Evolutionary conservation across 192 early-diverging fungal genomes (phyloP).

Genomic region (Gigaspora rosea): DNA sequence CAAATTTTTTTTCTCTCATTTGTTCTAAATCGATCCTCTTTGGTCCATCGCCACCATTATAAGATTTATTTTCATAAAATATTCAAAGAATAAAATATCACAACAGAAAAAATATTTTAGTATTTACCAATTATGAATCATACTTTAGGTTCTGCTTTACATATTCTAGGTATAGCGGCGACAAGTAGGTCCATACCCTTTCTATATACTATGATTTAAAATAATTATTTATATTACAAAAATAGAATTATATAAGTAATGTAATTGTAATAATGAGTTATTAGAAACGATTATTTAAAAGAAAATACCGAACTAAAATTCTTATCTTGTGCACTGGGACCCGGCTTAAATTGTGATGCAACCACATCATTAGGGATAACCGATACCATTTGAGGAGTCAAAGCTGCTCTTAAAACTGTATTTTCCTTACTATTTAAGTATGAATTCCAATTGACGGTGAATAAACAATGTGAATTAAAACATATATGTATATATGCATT

Average conservation of each 20-base stretch:
- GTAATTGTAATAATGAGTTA: background rate
- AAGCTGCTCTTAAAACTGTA: slow-evolving; percentile 90
- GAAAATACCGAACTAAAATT: slow-evolving; percentile 61
- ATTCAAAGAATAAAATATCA: background rate
- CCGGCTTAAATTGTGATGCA: slow-evolving; percentile 86
- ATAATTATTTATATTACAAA: background rate
- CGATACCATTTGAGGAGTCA: slow-evolving; percentile 87
- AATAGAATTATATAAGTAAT: background rate
- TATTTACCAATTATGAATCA: slow-evolving; percentile 88
- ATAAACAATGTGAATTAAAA: background rate
- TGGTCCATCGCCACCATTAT: slow-evolving; percentile 86
- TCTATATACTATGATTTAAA: slow-evolving; percentile 90
- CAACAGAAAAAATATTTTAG: background rate
- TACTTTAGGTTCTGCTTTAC: slow-evolving; percentile 74
- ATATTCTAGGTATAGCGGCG: slow-evolving; percentile 89
- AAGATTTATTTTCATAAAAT: background rate
- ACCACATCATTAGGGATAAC: slow-evolving; percentile 98
- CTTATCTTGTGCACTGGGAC: slow-evolving; percentile 72
- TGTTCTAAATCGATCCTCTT: slow-evolving; percentile 96
- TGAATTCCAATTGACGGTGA: background rate
- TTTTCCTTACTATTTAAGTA: slow-evolving; percentile 86
- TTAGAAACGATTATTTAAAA: too few relatives aligned
- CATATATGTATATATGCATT: background rate
- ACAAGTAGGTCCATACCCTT: slow-evolving; percentile 95
- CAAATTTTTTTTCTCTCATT: slow-evolving; percentile 91